Conservation (phyloP, 305 asterid species). For the Nicotiana rustica region DNA sequence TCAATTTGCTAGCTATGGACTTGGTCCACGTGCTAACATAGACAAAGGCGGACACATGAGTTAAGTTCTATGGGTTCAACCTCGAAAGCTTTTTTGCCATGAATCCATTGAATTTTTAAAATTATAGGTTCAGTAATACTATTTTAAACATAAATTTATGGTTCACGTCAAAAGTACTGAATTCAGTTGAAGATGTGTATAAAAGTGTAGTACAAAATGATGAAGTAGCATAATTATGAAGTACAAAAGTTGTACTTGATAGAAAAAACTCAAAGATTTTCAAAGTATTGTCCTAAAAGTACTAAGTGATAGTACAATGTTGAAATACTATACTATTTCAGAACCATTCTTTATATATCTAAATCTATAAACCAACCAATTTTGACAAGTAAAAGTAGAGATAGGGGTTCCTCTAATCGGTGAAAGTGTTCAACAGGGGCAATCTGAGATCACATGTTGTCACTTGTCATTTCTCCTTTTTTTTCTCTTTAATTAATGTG, state of each 20-base stretch:
- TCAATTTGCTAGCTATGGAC: too few species aligned
- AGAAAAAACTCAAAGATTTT: not conserved
- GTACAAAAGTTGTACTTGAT: constrained; percentile 30
- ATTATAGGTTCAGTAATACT: too few species aligned
- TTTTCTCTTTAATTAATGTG: not conserved
- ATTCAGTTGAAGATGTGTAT: too few species aligned
- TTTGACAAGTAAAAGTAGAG: not conserved
- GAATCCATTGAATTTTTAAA: too few species aligned
- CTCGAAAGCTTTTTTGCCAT: too few species aligned
- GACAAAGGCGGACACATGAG: too few species aligned
- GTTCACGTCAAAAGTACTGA: too few species aligned
- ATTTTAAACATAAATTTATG: too few species aligned
- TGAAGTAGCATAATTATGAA: not conserved
- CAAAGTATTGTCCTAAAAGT: not conserved
- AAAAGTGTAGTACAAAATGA: not conserved
- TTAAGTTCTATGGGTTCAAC: too few species aligned
- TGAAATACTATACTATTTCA: constrained; percentile 23
- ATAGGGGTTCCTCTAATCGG: not conserved
- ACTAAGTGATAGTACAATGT: not conserved
- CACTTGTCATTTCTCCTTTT: not conserved
- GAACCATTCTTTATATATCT: not conserved
- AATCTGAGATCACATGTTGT: constrained; percentile 6
- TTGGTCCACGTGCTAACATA: too few species aligned
- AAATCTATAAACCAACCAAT: not conserved
- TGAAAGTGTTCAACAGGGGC: constrained; percentile 25